Conservation (phyloP, 2,329 filamentous ascomycete genomes). For the Niveomyces coronatus region DNA sequence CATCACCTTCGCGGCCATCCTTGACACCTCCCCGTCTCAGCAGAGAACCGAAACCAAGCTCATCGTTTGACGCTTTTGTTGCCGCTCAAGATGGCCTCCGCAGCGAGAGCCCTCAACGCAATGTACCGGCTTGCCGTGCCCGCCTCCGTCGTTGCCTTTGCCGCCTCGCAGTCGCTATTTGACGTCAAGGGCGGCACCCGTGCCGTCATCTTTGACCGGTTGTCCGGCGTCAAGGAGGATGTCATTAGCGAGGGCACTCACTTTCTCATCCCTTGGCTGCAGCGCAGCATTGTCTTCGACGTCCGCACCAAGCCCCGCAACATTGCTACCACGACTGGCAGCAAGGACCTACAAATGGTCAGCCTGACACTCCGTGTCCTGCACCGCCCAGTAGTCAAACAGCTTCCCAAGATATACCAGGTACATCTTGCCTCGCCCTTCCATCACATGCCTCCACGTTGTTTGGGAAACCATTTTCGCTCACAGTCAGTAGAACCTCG, state of each 20-base stretch:
- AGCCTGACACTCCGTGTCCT: constrained; percentile 93
- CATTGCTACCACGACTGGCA: constrained; percentile 93
- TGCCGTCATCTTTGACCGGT: constrained; percentile 94
- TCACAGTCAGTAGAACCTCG: constrained; percentile 65
- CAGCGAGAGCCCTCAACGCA: constrained; percentile 47
- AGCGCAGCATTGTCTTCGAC: constrained; percentile 90
- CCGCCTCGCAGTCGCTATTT: constrained; percentile 77
- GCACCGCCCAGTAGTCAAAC: constrained; percentile 86
- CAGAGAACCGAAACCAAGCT: background rate
- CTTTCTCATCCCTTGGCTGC: constrained; percentile 91
- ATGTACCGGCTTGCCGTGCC: constrained; percentile 65
- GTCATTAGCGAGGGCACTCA: constrained; percentile 96
- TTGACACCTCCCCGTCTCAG: background rate
- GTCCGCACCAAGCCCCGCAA: constrained; percentile 95
- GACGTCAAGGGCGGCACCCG: constrained; percentile 91
- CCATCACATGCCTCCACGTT: no score
- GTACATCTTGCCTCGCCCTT: constrained; percentile 38
- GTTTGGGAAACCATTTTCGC: constrained; percentile 3
- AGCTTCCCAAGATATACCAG: constrained; percentile 96
- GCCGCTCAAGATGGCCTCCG: constrained; percentile 41
- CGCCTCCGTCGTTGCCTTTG: constrained; percentile 53
- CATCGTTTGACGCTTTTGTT: background rate
- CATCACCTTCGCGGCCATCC: constrained; percentile 3
- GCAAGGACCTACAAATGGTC: constrained; percentile 99
- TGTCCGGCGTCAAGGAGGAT: constrained; percentile 83